Percentiles rank a stretch among this genome's conserved stretches.
Evolutionary conservation across 352 stramenopile genomes (phyloP).

Genomic region (Pseudoperonospora humuli): DNA sequence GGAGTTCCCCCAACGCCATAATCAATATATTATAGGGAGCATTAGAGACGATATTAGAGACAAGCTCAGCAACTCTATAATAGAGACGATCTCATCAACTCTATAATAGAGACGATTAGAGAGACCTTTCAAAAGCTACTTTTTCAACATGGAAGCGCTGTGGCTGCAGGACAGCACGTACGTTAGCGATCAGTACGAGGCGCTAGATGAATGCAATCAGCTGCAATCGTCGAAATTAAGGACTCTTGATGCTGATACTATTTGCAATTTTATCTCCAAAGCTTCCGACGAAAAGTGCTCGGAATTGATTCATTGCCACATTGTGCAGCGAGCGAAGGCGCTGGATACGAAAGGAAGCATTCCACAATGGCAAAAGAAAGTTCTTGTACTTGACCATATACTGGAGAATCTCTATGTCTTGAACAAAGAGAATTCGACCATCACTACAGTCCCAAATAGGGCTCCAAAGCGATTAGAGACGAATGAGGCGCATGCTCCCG

Average conservation of each 20-base stretch:
- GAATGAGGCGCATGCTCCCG: constrained; percentile 1
- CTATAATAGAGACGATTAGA: background rate
- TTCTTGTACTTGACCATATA: constrained; percentile 26
- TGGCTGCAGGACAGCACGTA: constrained; percentile 34
- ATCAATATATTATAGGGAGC: background rate
- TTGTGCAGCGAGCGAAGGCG: constrained; percentile 13
- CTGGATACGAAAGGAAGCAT: constrained; percentile 23
- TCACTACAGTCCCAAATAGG: constrained; percentile 14
- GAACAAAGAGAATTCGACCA: constrained; percentile 1
- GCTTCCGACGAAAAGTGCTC: constrained; percentile 3
- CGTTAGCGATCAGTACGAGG: constrained; percentile 40
- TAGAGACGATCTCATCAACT: constrained; percentile 1
- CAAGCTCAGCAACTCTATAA: background rate
- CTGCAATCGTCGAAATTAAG: background rate
- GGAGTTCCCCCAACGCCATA: constrained; percentile 24
- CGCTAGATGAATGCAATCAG: constrained; percentile 16
- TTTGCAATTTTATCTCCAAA: background rate
- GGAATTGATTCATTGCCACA: constrained; percentile 9
- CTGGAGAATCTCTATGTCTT: constrained; percentile 22
- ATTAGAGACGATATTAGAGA: background rate
- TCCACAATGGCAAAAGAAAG: constrained; percentile 30
- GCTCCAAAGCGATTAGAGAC: constrained; percentile 3
- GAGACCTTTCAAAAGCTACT: constrained; percentile 9
- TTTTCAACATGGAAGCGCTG: constrained; percentile 50
- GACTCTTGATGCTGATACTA: background rate